Conservation (phyloP, 495 filamentous ascomycete genomes). For the Penicillium flavigenum region DNA sequence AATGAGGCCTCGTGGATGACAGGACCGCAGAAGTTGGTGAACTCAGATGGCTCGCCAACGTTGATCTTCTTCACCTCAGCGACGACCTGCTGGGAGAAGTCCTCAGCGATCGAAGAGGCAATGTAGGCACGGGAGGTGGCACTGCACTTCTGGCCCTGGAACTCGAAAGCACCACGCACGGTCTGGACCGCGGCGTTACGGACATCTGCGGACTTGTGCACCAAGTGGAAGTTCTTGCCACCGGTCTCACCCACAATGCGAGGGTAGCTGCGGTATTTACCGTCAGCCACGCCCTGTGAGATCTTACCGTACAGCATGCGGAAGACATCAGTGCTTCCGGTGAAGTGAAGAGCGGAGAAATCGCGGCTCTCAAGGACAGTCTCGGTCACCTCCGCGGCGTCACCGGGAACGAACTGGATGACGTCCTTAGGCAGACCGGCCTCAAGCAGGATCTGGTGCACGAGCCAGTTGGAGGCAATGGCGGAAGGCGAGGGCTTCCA, state of each 20-base stretch:
- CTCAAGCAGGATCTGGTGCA: constrained; percentile 81
- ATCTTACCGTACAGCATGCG: constrained; percentile 75
- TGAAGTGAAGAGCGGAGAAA: constrained; percentile 79
- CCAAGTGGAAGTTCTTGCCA: constrained; percentile 85
- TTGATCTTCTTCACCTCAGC: constrained; percentile 64
- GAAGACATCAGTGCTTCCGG: constrained; percentile 82
- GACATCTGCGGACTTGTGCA: constrained; percentile 72
- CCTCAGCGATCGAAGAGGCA: constrained; percentile 64
- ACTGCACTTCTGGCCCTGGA: constrained; percentile 85
- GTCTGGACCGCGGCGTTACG: constrained; percentile 75
- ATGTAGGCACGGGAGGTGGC: constrained; percentile 77
- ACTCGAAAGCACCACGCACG: constrained; percentile 81
- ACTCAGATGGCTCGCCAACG: constrained; percentile 67
- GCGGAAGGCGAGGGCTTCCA: constrained; percentile 85
- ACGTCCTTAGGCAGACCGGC: constrained; percentile 76
- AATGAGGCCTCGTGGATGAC: constrained; percentile 57
- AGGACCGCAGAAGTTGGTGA: constrained; percentile 59
- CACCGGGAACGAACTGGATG: constrained; percentile 81
- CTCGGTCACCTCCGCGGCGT: constrained; percentile 73
- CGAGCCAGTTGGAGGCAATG: constrained; percentile 72
- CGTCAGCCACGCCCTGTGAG: constrained; percentile 66
- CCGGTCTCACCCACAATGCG: constrained; percentile 84
- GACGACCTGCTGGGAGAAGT: constrained; percentile 62
- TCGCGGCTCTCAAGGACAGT: constrained; percentile 66
- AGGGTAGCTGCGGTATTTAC: constrained; percentile 72